Conservation (phyloP, 495 filamentous ascomycete species). For the Paragyromitra xinjiangensis region DNA sequence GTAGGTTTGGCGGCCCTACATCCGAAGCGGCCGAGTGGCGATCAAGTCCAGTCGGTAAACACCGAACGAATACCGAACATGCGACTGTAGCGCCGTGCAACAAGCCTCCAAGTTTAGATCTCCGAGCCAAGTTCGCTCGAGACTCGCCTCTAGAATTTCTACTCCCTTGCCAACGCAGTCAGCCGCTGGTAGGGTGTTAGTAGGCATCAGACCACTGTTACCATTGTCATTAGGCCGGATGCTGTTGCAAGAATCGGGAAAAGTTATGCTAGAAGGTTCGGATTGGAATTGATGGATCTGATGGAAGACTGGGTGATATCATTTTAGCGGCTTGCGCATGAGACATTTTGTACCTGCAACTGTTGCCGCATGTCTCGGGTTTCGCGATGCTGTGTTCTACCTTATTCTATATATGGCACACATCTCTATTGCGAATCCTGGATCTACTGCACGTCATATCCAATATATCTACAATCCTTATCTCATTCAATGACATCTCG, state of each 20-base stretch:
- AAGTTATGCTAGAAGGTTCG: conserved; percentile 7
- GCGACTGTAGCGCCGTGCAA: conserved; percentile 8
- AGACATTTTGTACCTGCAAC: conserved; percentile 36
- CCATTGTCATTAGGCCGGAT: not conserved
- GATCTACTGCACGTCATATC: conserved; percentile 31
- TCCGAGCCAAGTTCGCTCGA: conserved; percentile 2
- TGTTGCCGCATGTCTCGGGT: conserved; percentile 31
- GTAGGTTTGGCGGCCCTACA: not conserved
- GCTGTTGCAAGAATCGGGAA: conserved; percentile 30
- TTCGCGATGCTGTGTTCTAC: conserved; percentile 32
- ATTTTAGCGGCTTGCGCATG: conserved; percentile 19
- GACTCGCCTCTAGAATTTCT: conserved; percentile 8
- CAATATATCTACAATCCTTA: conserved; percentile 5
- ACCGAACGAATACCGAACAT: conserved; percentile 28
- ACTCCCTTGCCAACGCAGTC: not conserved
- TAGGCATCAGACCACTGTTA: conserved; percentile 2
- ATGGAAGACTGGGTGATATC: conserved; percentile 51
- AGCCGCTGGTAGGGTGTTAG: not conserved
- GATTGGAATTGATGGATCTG: conserved; percentile 41
- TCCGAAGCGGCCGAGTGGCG: conserved; percentile 7
- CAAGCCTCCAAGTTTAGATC: conserved; percentile 19
- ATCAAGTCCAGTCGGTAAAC: conserved; percentile 17
- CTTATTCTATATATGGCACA: conserved; percentile 11
- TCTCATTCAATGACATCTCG: not conserved
- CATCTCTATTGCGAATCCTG: conserved; percentile 14